A percentile compares a stretch with the other conserved stretches of the same genome.
Evolutionary conservation across 257 asterid genomes (phyloP).

Genomic region (Lycium barbarum): DNA sequence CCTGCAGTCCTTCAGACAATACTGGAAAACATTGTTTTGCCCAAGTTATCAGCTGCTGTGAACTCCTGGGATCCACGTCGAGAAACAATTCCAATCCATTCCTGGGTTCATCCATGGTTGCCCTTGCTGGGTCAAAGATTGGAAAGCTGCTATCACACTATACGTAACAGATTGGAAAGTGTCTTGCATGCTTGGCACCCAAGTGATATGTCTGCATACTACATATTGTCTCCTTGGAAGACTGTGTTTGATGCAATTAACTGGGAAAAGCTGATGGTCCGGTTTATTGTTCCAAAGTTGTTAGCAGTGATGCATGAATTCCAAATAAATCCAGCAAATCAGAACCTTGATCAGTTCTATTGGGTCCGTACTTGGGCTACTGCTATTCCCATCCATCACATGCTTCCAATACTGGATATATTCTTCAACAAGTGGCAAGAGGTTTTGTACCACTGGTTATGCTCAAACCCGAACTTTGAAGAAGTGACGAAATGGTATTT

Average conservation of each 20-base stretch:
- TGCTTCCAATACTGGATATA: slow-evolving; percentile 72
- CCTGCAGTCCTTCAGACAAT: slow-evolving; percentile 65
- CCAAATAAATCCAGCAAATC: slow-evolving; percentile 73
- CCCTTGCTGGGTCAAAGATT: slow-evolving; percentile 74
- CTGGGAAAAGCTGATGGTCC: slow-evolving; percentile 89
- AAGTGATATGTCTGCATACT: slow-evolving; percentile 76
- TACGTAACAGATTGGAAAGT: slow-evolving; percentile 70
- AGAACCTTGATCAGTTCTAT: slow-evolving; percentile 67
- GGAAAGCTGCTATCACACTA: slow-evolving; percentile 79
- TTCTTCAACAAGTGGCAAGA: slow-evolving; percentile 91
- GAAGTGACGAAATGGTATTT: slow-evolving; percentile 80
- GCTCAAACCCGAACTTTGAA: slow-evolving; percentile 71
- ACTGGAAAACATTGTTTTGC: slow-evolving; percentile 66
- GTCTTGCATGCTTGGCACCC: slow-evolving; percentile 98
- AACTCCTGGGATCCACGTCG: slow-evolving; percentile 92
- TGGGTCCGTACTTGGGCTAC: slow-evolving; percentile 78
- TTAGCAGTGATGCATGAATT: slow-evolving; percentile 69
- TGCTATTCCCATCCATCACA: slow-evolving; percentile 75
- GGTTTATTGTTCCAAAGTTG: slow-evolving; percentile 69
- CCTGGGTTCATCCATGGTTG: slow-evolving; percentile 97
- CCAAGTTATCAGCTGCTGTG: slow-evolving; percentile 77
- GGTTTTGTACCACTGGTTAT: slow-evolving; percentile 84
- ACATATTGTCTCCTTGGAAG: slow-evolving; percentile 86
- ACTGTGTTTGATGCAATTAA: slow-evolving; percentile 79
- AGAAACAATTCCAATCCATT: slow-evolving; percentile 86